These are phyloP conservation scores for Exophiala viscosa DNA, from an alignment of 2,329 filamentous ascomycete genomes.

Conservation along the genomic window DNA sequence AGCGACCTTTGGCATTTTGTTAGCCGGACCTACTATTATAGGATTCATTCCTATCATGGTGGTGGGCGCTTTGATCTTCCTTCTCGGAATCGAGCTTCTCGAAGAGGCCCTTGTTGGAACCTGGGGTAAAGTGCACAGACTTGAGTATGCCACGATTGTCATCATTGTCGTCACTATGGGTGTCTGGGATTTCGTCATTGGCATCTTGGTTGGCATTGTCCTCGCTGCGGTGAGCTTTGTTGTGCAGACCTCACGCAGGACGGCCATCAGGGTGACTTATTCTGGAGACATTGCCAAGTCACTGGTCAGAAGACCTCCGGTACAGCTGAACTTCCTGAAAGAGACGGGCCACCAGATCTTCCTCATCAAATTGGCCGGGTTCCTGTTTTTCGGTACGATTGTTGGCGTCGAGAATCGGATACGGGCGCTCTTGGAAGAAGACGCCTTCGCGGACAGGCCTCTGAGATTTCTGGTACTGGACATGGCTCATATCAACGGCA, in stretches of 20 bases:
- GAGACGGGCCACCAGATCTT: slow-evolving; percentile 84
- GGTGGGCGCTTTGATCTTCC: slow-evolving; percentile 90
- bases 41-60: slow-evolving; percentile 96
- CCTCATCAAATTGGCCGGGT: slow-evolving; percentile 86
- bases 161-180: slow-evolving; percentile 95
- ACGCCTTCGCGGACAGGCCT: slow-evolving; percentile 70
- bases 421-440: slow-evolving; percentile 74
- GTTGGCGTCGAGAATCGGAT: slow-evolving; percentile 91
- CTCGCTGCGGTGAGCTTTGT: slow-evolving; percentile 88
- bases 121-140: slow-evolving; percentile 76
- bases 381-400: slow-evolving; percentile 97
- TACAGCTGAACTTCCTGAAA: slow-evolving; percentile 80
- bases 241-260: slow-evolving; percentile 83
- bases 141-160: slow-evolving; percentile 84
- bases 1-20: slow-evolving; percentile 75
- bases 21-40: slow-evolving; percentile 81
- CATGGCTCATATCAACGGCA: slow-evolving; percentile 79
- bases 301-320: slow-evolving; percentile 84
- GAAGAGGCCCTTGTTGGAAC: slow-evolving; percentile 85
- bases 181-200: slow-evolving; percentile 90
- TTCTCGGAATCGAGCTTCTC: slow-evolving; percentile 87
- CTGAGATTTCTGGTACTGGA: slow-evolving; percentile 90
- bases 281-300: slow-evolving; percentile 85
- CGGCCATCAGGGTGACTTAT: slow-evolving; percentile 85
- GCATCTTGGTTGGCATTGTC: slow-evolving; percentile 86